Percentiles rank a stretch among this genome's conserved stretches.
Evolutionary conservation across 2,329 filamentous ascomycete species (phyloP).

Genomic region (Penicillium sp.): DNA sequence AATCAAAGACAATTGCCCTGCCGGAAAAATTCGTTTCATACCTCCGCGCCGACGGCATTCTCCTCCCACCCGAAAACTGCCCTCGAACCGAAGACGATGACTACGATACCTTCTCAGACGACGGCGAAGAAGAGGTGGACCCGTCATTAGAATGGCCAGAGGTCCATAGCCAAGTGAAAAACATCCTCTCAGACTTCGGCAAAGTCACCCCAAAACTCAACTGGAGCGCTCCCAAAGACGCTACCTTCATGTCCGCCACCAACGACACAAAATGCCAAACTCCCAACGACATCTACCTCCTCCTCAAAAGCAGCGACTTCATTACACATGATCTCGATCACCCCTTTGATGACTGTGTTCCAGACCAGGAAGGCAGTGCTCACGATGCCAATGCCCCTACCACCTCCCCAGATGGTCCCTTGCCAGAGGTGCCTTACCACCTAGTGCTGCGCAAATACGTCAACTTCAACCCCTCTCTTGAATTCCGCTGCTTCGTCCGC

Average conservation of each 20-base stretch:
- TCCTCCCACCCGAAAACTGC: constrained; percentile 64
- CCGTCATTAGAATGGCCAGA: constrained; percentile 65
- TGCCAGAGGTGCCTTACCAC: constrained; percentile 67
- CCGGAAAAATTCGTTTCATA: constrained; percentile 78
- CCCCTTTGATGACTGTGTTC: constrained; percentile 77
- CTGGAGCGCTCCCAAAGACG: constrained; percentile 96
- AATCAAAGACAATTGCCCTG: constrained; percentile 82
- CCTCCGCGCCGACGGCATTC: constrained; percentile 88
- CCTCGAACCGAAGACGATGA: constrained; percentile 46
- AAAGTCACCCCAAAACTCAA: constrained; percentile 91
- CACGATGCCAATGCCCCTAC: constrained; percentile 11
- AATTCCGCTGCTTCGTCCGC: constrained; percentile 95
- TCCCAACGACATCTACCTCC: constrained; percentile 88
- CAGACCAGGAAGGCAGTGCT: constrained; percentile 39
- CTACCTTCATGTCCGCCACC: constrained; percentile 82
- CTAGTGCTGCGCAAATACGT: constrained; percentile 88
- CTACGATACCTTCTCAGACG: constrained; percentile 56
- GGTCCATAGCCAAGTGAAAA: constrained; percentile 75
- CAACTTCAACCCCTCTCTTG: constrained; percentile 83
- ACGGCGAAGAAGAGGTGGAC: constrained; percentile 62
- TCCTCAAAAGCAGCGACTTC: constrained; percentile 94
- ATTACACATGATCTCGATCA: constrained; percentile 92
- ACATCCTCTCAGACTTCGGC: constrained; percentile 78
- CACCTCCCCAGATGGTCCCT: constrained; percentile 10
- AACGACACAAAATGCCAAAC: constrained; percentile 91